These are phyloP conservation scores for Eucalyptus cloeziana DNA, from an alignment of 345 rosid species.

Conservation along the genomic window DNA sequence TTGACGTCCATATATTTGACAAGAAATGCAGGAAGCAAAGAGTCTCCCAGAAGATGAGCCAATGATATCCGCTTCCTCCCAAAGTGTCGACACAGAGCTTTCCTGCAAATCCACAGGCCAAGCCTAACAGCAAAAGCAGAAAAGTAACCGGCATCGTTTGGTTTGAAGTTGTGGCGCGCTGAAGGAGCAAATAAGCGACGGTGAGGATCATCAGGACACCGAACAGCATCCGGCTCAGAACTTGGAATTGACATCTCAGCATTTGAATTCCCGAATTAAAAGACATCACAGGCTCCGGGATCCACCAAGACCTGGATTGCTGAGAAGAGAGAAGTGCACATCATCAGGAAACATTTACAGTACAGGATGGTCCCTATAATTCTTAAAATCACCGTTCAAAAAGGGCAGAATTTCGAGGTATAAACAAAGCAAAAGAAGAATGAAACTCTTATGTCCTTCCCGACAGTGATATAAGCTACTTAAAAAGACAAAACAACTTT, in stretches of 20 bases:
- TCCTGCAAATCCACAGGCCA: constrained; percentile 58
- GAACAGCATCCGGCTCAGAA: constrained; percentile 49
- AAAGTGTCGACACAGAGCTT: constrained; percentile 76
- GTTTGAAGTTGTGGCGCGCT: constrained; percentile 44
- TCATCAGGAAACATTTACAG: neutral
- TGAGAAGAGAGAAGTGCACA: constrained; percentile 1
- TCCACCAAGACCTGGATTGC: constrained; percentile 69
- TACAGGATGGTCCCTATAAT: neutral
- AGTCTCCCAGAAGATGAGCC: constrained; percentile 72
- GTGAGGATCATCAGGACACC: constrained; percentile 55
- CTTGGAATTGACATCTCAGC: constrained; percentile 45
- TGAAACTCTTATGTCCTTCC: neutral
- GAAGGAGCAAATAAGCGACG: constrained; percentile 42
- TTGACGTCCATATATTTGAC: constrained; percentile 27
- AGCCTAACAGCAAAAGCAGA: constrained; percentile 59
- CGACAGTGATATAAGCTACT: neutral
- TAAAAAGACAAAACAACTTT: neutral
- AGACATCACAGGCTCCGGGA: constrained; percentile 37
- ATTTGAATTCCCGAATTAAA: constrained; percentile 34
- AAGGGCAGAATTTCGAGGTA: neutral
- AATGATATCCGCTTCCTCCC: constrained; percentile 63
- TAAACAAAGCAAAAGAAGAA: neutral
- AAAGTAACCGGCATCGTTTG: constrained; percentile 69
- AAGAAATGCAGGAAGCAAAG: constrained; percentile 63
- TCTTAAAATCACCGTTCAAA: neutral